phyloP scores from a whole-genome alignment of 2,329 filamentous ascomycete species.

The Tolypocladium capitatum region DNA sequence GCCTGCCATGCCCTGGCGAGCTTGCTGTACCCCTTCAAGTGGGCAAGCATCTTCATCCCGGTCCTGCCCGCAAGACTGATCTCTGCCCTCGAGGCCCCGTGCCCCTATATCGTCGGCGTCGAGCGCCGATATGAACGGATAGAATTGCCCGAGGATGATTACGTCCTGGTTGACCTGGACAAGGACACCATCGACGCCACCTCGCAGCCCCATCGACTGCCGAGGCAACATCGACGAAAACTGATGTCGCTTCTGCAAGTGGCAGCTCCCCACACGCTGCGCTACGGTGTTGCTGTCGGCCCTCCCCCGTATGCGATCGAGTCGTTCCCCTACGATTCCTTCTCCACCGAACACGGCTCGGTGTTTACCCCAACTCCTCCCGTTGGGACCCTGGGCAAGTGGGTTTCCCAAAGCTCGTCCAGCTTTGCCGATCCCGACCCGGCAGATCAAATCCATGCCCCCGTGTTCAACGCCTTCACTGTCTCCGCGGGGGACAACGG shows the following conservation, averaged over 20 bases:
- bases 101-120: slow-evolving; percentile 93
- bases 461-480: slow-evolving; percentile 85
- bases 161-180: slow-evolving; percentile 87
- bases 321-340: slow-evolving; percentile 80
- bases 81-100: slow-evolving; percentile 84
- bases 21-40: slow-evolving; percentile 79
- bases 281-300: slow-evolving; percentile 74
- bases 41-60: slow-evolving; percentile 90
- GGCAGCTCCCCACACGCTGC: slow-evolving; percentile 78
- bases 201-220: slow-evolving; percentile 60
- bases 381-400: slow-evolving; percentile 65
- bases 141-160: slow-evolving; percentile 86
- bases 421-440: slow-evolving; percentile 63
- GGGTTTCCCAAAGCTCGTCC: slow-evolving; percentile 79
- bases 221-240: slow-evolving; percentile 81
- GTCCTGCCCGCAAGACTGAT: slow-evolving; percentile 77
- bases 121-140: slow-evolving; percentile 81
- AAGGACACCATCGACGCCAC: slow-evolving; percentile 82
- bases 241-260: slow-evolving; percentile 76
- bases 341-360: slow-evolving; percentile 72
- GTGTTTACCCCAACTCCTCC: slow-evolving; percentile 63
- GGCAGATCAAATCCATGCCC: slow-evolving; percentile 36
- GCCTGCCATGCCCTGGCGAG: slow-evolving; percentile 78
- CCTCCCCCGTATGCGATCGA: slow-evolving; percentile 89
- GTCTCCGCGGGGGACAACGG: slow-evolving; percentile 56